Conservation (phyloP, 2,329 filamentous ascomycete species). For the Colletotrichum filicis region DNA sequence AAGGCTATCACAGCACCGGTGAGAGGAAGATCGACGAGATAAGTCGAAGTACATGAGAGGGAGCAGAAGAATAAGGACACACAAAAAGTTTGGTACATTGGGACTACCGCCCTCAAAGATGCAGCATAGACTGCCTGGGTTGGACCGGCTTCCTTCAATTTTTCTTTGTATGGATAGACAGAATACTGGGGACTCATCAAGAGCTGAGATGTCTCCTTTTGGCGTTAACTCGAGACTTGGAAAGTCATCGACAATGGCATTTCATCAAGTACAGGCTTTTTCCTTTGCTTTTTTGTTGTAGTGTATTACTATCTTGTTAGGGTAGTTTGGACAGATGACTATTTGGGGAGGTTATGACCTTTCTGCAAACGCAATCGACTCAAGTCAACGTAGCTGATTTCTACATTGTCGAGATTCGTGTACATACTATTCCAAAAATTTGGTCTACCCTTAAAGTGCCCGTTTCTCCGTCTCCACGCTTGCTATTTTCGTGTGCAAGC, state of each 20-base stretch:
- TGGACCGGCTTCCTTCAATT: background rate
- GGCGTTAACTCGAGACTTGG: conserved; percentile 22
- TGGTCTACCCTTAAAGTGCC: background rate
- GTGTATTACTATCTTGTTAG: conserved; percentile 12
- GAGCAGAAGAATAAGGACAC: background rate
- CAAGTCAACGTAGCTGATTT: background rate
- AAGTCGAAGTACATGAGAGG: conserved; percentile 1
- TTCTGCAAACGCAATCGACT: background rate
- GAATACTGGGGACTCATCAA: conserved; percentile 57
- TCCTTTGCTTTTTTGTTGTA: background rate
- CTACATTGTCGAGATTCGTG: background rate
- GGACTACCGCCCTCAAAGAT: conserved; percentile 32
- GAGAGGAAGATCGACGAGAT: background rate
- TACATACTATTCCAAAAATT: background rate
- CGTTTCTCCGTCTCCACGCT: background rate
- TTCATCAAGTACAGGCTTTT: conserved; percentile 2
- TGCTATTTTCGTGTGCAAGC: background rate
- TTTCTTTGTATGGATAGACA: conserved; percentile 42
- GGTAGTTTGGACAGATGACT: background rate
- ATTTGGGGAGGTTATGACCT: background rate
- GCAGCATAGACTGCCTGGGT: conserved; percentile 7
- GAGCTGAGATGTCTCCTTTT: conserved; percentile 65
- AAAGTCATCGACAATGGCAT: background rate
- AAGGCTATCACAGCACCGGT: background rate
- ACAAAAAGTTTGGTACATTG: conserved; percentile 2